phyloP scores from a whole-genome alignment of 768 basidiomycete genomes.

The Pisolithus microcarpus region DNA sequence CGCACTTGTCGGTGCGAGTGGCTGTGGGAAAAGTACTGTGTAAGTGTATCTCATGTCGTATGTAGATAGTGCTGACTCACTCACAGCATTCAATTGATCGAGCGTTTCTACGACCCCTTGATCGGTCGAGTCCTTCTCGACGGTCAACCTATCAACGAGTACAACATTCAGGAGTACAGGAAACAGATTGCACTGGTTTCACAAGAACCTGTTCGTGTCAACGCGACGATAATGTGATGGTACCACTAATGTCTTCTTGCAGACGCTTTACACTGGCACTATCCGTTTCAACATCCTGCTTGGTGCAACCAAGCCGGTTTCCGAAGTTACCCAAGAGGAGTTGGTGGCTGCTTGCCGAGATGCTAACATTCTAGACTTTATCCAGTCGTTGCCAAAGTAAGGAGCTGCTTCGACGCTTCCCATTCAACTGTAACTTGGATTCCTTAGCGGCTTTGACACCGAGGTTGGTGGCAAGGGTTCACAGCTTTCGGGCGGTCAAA shows the following conservation, averaged over 20 bases:
- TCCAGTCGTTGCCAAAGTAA: slow-evolving; percentile 72
- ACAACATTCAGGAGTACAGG: slow-evolving; percentile 83
- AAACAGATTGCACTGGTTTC: slow-evolving; percentile 86
- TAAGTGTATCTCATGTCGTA: slow-evolving; percentile 29
- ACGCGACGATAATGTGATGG: slow-evolving; percentile 3
- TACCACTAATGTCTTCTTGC: not conserved
- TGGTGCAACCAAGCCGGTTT: slow-evolving; percentile 68
- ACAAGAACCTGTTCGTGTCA: slow-evolving; percentile 56
- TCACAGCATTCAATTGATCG: slow-evolving; percentile 69
- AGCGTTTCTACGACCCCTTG: slow-evolving; percentile 79
- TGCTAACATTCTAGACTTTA: slow-evolving; percentile 91
- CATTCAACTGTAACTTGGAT: slow-evolving; percentile 42
- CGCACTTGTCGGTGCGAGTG: slow-evolving; percentile 75
- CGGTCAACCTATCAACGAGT: slow-evolving; percentile 62
- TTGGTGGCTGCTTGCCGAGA: slow-evolving; percentile 78
- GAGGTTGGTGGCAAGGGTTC: too few species aligned
- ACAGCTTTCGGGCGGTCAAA: slow-evolving; percentile 52
- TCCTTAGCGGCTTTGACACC: too few species aligned
- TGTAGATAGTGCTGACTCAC: not conserved
- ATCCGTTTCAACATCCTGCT: slow-evolving; percentile 88
- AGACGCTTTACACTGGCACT: slow-evolving; percentile 83
- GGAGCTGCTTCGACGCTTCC: slow-evolving; percentile 17
- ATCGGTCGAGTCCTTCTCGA: slow-evolving; percentile 70
- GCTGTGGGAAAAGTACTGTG: slow-evolving; percentile 81
- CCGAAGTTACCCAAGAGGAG: slow-evolving; percentile 80